phyloP scores from a whole-genome alignment of 176 grass and related monocot genomes.

The Oryza coarctata region DNA sequence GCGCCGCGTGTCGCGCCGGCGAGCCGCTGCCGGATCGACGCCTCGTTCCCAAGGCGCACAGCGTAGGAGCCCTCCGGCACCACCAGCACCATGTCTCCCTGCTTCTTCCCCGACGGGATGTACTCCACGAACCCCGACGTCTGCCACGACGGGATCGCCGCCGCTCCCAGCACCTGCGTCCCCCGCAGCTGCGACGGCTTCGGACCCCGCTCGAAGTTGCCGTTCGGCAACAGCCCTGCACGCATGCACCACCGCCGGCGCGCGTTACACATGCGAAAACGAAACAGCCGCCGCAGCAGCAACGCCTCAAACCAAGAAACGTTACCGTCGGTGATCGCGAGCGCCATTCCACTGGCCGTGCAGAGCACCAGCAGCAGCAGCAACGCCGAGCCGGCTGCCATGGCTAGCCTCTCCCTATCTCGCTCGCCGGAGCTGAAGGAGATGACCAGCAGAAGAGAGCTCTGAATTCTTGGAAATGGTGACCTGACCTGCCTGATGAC shows the following conservation, averaged over 20 bases:
- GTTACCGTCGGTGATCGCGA: conserved; percentile 68
- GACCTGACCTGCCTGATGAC: not conserved
- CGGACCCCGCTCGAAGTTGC: conserved; percentile 83
- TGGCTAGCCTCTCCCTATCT: conserved; percentile 34
- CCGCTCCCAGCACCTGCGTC: conserved; percentile 56
- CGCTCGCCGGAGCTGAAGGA: conserved; percentile 2
- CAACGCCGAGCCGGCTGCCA: conserved; percentile 23
- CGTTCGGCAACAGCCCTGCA: conserved; percentile 76
- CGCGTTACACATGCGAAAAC: not conserved
- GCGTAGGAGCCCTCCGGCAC: conserved; percentile 80
- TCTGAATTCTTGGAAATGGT: not conserved
- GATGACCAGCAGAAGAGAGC: not conserved
- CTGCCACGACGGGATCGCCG: conserved; percentile 64
- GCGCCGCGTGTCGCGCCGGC: conserved; percentile 20
- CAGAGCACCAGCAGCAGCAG: conserved; percentile 37
- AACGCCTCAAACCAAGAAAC: not conserved
- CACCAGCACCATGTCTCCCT: conserved; percentile 78
- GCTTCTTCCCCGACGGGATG: conserved; percentile 71
- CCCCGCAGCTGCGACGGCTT: conserved; percentile 52
- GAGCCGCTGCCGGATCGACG: conserved; percentile 68
- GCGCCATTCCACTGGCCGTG: conserved; percentile 8
- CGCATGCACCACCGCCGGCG: not conserved
- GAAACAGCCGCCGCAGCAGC: not conserved
- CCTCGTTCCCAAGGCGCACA: conserved; percentile 83
- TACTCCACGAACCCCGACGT: conserved; percentile 77